These are phyloP conservation scores for Suillus subalutaceus DNA, from an alignment of 768 basidiomycete species.

Conservation along the genomic window DNA sequence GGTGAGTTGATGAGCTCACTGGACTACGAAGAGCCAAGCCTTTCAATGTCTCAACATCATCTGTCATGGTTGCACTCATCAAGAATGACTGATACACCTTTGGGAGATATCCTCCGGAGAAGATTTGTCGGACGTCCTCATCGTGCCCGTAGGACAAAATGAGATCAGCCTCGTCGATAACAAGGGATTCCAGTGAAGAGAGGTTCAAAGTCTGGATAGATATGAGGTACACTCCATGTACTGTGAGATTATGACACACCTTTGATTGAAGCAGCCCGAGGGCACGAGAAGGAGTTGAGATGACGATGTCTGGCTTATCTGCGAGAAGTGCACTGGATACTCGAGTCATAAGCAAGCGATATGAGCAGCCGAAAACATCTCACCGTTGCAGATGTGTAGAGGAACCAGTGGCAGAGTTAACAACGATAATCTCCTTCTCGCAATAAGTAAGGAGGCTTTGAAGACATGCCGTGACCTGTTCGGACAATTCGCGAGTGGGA, in stretches of 20 bases:
- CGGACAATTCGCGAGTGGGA: slow-evolving; percentile 90
- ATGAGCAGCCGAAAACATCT: slow-evolving; percentile 14
- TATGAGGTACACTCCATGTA: slow-evolving; percentile 9
- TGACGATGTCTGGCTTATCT: slow-evolving; percentile 78
- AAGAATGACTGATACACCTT: slow-evolving; percentile 89
- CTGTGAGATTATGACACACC: slow-evolving; percentile 37
- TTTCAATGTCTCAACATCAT: slow-evolving; percentile 91
- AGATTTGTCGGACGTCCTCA: slow-evolving; percentile 78
- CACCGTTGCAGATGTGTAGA: slow-evolving; percentile 74
- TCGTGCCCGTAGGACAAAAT: slow-evolving; percentile 97
- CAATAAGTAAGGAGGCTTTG: slow-evolving; percentile 73
- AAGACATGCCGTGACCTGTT: slow-evolving; percentile 82
- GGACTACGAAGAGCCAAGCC: slow-evolving; percentile 86
- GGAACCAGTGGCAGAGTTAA: slow-evolving; percentile 78
- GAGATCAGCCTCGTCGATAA: slow-evolving; percentile 97
- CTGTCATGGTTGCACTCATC: slow-evolving; percentile 97
- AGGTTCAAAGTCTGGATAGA: slow-evolving; percentile 60
- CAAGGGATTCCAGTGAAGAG: slow-evolving; percentile 74
- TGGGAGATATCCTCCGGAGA: slow-evolving; percentile 70
- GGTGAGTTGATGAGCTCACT: slow-evolving; percentile 46
- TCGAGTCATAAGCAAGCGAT: slow-evolving; percentile 6
- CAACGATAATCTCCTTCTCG: slow-evolving; percentile 67
- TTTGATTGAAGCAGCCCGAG: slow-evolving; percentile 72
- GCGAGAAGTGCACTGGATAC: slow-evolving; percentile 51
- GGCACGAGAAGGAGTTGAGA: slow-evolving; percentile 77